These are phyloP conservation scores for Thymus mandschuricus DNA, from an alignment of 257 asterid genomes.

Conservation along the genomic window DNA sequence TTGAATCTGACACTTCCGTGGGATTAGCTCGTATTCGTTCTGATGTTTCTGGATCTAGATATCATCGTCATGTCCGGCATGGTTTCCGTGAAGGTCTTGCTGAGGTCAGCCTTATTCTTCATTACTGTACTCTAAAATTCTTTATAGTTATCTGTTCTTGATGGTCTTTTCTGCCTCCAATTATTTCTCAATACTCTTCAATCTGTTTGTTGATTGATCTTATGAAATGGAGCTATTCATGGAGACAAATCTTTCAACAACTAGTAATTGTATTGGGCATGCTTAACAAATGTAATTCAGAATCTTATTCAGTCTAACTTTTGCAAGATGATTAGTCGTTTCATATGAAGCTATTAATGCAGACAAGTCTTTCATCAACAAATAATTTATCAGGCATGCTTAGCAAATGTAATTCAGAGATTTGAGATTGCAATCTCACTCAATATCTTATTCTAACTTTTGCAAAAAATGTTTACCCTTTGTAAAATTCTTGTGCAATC, in stretches of 20 bases:
- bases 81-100: constrained; percentile 58
- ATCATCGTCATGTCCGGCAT: constrained; percentile 47
- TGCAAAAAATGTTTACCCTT: too few relatives aligned
- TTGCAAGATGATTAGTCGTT: constrained; percentile 4
- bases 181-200: background rate
- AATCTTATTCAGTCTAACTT: too few relatives aligned
- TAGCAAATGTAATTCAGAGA: background rate
- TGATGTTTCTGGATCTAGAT: constrained; percentile 42
- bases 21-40: constrained; percentile 40
- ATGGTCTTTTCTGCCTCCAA: background rate
- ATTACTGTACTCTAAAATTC: background rate
- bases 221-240: constrained; percentile 5
- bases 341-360: constrained; percentile 3
- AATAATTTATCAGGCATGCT: background rate
- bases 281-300: constrained; percentile 4
- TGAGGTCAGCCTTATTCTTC: constrained; percentile 43
- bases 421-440: background rate
- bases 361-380: background rate
- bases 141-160: background rate
- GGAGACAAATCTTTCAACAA: background rate
- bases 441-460: too few relatives aligned
- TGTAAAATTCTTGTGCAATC: background rate
- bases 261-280: background rate
- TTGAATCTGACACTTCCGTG: constrained; percentile 39
- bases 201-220: constrained; percentile 7